phyloP scores from a whole-genome alignment of 2,329 filamentous ascomycete species.

The Laburnicola sp. region DNA sequence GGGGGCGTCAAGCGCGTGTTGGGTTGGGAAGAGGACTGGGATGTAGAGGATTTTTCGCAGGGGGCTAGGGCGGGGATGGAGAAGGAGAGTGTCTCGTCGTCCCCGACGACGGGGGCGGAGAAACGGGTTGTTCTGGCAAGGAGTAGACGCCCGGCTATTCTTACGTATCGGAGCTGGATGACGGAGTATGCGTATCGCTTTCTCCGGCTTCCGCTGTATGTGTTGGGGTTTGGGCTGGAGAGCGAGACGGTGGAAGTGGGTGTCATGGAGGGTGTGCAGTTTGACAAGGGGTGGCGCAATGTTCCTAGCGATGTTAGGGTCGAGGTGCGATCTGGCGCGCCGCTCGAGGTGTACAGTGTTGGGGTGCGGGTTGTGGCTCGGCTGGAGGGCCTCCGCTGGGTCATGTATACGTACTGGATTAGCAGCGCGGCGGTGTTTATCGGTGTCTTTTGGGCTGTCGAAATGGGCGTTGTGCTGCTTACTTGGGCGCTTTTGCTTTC shows the following conservation, averaged over 20 bases:
- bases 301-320: slow-evolving; percentile 60
- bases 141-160: slow-evolving; percentile 73
- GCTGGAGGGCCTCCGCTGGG: slow-evolving; percentile 69
- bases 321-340: slow-evolving; percentile 70
- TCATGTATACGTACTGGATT: slow-evolving; percentile 84
- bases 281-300: slow-evolving; percentile 58
- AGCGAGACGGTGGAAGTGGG: slow-evolving; percentile 64
- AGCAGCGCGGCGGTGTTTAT: slow-evolving; percentile 70
- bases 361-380: slow-evolving; percentile 71
- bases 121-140: slow-evolving; percentile 40
- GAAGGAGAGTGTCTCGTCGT: slow-evolving; percentile 11
- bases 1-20: slow-evolving; percentile 23
- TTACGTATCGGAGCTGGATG: slow-evolving; percentile 71
- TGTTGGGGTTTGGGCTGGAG: slow-evolving; percentile 68
- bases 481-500: slow-evolving; percentile 64
- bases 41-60: slow-evolving; percentile 27
- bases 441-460: slow-evolving; percentile 73
- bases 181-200: slow-evolving; percentile 33
- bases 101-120: slow-evolving; percentile 7
- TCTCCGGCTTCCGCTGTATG: slow-evolving; percentile 63
- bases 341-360: slow-evolving; percentile 75
- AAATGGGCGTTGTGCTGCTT: slow-evolving; percentile 67
- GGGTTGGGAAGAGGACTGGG: slow-evolving; percentile 41
- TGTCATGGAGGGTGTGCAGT: slow-evolving; percentile 74
- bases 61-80: slow-evolving; percentile 14